Evolutionary conservation across 1,139 yeast species (phyloP).

Genomic region (Yamadazyma dushanensis): DNA sequence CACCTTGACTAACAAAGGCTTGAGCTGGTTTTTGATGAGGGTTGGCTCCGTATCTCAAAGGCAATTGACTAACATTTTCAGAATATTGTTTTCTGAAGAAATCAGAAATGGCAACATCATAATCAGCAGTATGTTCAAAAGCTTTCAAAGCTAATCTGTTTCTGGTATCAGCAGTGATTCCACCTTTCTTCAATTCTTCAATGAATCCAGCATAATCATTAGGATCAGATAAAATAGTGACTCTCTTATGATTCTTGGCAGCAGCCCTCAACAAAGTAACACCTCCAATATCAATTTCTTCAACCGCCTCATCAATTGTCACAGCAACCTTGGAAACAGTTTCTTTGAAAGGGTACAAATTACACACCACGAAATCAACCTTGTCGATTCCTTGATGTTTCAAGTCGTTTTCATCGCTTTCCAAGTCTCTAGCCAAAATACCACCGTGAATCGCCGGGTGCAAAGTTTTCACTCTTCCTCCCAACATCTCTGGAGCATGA

Average conservation of each 20-base stretch:
- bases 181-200: constrained; percentile 73
- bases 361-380: constrained; percentile 95
- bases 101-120: constrained; percentile 93
- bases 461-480: constrained; percentile 96
- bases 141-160: constrained; percentile 92
- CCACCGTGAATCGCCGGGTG: constrained; percentile 99
- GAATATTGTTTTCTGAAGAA: constrained; percentile 97
- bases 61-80: constrained; percentile 84
- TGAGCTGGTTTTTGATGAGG: constrained; percentile 99
- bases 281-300: constrained; percentile 98
- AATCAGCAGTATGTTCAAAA: constrained; percentile 97
- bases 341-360: constrained; percentile 96
- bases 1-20: constrained; percentile 84
- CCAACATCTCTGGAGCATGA: constrained; percentile 98
- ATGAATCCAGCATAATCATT: constrained; percentile 84
- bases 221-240: constrained; percentile 92
- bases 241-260: constrained; percentile 96
- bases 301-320: constrained; percentile 95
- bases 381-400: constrained; percentile 86
- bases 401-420: constrained; percentile 85
- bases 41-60: constrained; percentile 96
- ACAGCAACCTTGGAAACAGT: constrained; percentile 95
- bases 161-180: constrained; percentile 70
- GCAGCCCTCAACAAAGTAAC: constrained; percentile 97
- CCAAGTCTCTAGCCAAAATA: constrained; percentile 90